A percentile compares a stretch with the other conserved stretches of the same genome.
These are phyloP conservation scores for Vaccinium corymbosum DNA, from an alignment of 148 eudicot species.

Conservation along the genomic window DNA sequence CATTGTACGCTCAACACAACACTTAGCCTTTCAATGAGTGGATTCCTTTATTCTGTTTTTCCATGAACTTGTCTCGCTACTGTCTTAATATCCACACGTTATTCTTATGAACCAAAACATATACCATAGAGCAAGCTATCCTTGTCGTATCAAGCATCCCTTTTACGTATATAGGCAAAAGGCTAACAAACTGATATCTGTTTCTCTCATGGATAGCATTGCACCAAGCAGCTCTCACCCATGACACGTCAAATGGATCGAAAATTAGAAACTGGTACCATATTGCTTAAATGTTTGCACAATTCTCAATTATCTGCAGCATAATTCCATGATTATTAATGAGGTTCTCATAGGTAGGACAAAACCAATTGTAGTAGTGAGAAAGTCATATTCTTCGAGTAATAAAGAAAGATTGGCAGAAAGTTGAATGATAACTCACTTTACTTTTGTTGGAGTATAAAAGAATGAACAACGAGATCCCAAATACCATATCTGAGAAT, in stretches of 20 bases:
- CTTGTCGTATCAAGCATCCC: background rate
- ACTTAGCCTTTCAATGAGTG: background rate
- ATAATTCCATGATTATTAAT: background rate
- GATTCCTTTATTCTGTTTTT: background rate
- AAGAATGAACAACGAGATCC: slow-evolving; percentile 70
- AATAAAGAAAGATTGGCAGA: background rate
- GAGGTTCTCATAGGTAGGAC: background rate
- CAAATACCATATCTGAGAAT: slow-evolving; percentile 88
- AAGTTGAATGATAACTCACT: slow-evolving; percentile 42
- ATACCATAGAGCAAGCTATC: background rate
- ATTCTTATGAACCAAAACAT: background rate
- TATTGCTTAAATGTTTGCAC: background rate
- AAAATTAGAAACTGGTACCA: background rate
- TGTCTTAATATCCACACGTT: background rate
- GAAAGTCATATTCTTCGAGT: background rate
- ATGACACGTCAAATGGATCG: background rate
- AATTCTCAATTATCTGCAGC: background rate
- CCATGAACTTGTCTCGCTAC: background rate
- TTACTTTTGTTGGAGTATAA: slow-evolving; percentile 79
- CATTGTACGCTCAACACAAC: background rate
- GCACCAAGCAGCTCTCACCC: background rate
- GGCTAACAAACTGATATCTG: background rate
- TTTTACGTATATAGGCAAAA: background rate
- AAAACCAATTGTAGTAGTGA: background rate
- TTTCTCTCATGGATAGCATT: background rate